phyloP scores from a whole-genome alignment of 2,329 filamentous ascomycete genomes.

The Daldinia eschscholtzii region DNA sequence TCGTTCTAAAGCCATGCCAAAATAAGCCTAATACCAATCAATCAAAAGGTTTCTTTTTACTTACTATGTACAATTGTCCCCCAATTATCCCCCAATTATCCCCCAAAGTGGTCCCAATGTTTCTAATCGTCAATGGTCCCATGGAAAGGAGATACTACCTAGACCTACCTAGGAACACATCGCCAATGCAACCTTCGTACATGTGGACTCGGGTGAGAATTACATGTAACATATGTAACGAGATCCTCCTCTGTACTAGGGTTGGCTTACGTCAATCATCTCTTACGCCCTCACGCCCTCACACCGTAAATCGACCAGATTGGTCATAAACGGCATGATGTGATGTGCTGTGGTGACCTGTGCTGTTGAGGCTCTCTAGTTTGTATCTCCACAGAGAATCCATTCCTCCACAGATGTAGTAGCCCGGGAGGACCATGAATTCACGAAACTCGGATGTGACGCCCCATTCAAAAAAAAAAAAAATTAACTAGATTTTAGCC shows the following conservation, averaged over 20 bases:
- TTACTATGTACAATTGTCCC: background rate
- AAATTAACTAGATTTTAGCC: background rate
- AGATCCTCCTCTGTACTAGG: constrained; percentile 1
- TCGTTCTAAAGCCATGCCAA: constrained; percentile 14
- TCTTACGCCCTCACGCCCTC: background rate
- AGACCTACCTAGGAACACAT: background rate
- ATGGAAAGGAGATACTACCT: background rate
- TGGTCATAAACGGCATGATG: background rate
- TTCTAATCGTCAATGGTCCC: background rate
- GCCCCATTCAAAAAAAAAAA: background rate
- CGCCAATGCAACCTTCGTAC: constrained; percentile 9
- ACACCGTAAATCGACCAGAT: background rate
- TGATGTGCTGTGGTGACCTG: too few relatives aligned
- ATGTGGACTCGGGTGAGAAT: constrained; percentile 5
- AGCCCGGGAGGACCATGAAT: background rate
- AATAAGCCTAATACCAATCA: background rate
- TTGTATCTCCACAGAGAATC: too few relatives aligned
- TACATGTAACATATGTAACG: background rate
- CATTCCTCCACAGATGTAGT: background rate
- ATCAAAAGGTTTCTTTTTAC: background rate
- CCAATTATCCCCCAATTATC: background rate
- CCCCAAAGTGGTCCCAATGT: too few relatives aligned
- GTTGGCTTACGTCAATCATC: constrained; percentile 5
- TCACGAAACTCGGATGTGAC: background rate
- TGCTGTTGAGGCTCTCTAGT: constrained; percentile 6